phyloP scores from a whole-genome alignment of 2,329 filamentous ascomycete genomes.

The Calonectria pteridis region DNA sequence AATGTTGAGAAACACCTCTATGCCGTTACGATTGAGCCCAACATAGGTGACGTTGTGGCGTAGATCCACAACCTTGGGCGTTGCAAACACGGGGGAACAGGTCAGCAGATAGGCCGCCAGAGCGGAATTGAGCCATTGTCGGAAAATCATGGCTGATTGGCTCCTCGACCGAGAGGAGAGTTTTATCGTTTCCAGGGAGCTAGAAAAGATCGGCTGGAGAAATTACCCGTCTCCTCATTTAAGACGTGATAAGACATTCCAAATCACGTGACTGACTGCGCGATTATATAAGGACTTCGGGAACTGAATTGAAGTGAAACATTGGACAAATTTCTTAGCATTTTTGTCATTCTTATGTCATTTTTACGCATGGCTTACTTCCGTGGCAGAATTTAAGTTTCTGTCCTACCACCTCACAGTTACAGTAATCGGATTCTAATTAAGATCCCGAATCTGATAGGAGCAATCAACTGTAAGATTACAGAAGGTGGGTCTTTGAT shows the following conservation, averaged over 20 bases:
- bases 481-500: too few relatives aligned
- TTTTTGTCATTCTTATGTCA: background rate
- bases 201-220: background rate
- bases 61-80: background rate
- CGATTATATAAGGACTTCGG: background rate
- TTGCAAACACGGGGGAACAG: background rate
- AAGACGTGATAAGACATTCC: background rate
- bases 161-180: background rate
- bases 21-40: background rate
- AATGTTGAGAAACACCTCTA: background rate
- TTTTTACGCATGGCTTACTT: background rate
- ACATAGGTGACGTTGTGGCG: background rate
- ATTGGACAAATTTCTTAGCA: background rate
- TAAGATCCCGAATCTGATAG: too few relatives aligned
- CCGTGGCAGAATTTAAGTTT: background rate
- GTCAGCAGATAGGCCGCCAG: too few relatives aligned
- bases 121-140: background rate
- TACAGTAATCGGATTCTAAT: too few relatives aligned
- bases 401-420: too few relatives aligned
- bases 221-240: background rate
- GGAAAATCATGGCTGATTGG: background rate
- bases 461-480: too few relatives aligned
- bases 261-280: background rate
- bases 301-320: background rate
- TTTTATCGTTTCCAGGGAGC: too few relatives aligned